A percentile compares a stretch with the other conserved stretches of the same genome.
Conservation (phyloP, 2,329 filamentous ascomycete species). For the Verticillium longisporum region DNA sequence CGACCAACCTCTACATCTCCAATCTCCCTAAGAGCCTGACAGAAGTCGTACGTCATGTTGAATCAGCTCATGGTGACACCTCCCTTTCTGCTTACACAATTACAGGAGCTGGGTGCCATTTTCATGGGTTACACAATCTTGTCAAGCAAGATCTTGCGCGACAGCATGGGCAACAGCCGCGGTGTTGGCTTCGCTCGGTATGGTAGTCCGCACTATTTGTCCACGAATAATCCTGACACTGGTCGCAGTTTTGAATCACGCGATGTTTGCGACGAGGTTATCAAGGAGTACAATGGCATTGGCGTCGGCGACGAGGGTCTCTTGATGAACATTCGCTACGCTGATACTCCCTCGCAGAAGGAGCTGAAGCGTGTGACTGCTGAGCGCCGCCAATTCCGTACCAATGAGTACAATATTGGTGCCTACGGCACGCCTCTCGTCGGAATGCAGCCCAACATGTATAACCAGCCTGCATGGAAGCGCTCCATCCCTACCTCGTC, state of each 20-base stretch:
- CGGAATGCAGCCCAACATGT: slow-evolving; percentile 45
- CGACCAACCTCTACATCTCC: slow-evolving; percentile 96
- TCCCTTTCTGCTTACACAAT: background rate
- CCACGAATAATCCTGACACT: background rate
- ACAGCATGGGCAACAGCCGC: slow-evolving; percentile 85
- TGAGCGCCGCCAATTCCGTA: slow-evolving; percentile 89
- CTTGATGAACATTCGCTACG: slow-evolving; percentile 89
- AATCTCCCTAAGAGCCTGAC: slow-evolving; percentile 90
- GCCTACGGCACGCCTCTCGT: slow-evolving; percentile 59
- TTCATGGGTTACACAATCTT: slow-evolving; percentile 77
- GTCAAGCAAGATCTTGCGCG: slow-evolving; percentile 91
- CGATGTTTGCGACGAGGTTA: slow-evolving; percentile 84
- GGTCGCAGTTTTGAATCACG: slow-evolving; percentile 72
- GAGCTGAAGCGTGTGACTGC: slow-evolving; percentile 93
- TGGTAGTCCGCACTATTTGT: slow-evolving; percentile 15
- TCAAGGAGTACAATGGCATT: slow-evolving; percentile 78
- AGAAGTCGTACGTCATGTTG: slow-evolving; percentile 61
- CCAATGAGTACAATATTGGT: slow-evolving; percentile 84
- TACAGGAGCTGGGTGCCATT: slow-evolving; percentile 67
- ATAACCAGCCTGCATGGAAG: slow-evolving; percentile 30
- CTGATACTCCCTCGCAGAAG: slow-evolving; percentile 95
- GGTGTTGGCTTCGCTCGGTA: slow-evolving; percentile 97
- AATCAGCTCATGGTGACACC: background rate
- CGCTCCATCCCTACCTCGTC: slow-evolving; percentile 14
- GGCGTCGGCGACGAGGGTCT: slow-evolving; percentile 70